phyloP scores from a whole-genome alignment of 768 basidiomycete species.

The Lyophyllum semitale region DNA sequence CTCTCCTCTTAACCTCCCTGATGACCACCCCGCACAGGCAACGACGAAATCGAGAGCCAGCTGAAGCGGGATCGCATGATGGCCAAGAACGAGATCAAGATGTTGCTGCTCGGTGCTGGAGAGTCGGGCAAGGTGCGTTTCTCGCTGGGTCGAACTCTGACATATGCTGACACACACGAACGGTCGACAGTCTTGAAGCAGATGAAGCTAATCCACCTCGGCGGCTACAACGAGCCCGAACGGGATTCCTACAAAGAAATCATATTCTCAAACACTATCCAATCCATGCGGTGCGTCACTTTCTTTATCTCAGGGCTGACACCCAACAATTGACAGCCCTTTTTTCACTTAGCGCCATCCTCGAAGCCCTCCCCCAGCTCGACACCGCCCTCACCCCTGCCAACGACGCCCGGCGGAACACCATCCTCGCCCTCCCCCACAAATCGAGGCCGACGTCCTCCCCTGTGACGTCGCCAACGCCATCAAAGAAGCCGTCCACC shows the following conservation, averaged over 20 bases:
- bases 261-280: constrained; percentile 82
- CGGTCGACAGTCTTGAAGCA: constrained; percentile 58
- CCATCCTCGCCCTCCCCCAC: constrained; percentile 69
- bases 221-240: constrained; percentile 76
- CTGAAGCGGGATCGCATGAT: no score
- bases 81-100: constrained; percentile 95
- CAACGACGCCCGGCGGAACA: constrained; percentile 32
- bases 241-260: constrained; percentile 88
- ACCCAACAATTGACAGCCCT: no score
- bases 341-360: constrained; percentile 27
- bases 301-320: not conserved
- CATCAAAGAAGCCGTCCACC: constrained; percentile 75
- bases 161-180: not conserved
- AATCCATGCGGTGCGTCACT: constrained; percentile 74
- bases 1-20: no score
- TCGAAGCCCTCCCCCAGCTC: constrained; percentile 87
- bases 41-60: no score
- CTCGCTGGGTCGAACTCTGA: not conserved
- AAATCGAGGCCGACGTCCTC: constrained; percentile 72
- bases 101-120: constrained; percentile 91
- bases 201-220: constrained; percentile 89
- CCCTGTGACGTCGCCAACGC: constrained; percentile 78
- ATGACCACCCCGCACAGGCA: no score
- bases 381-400: constrained; percentile 67
- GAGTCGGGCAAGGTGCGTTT: constrained; percentile 84